These are phyloP conservation scores for Chrysoporthe cubensis DNA, from an alignment of 2,329 filamentous ascomycete genomes.

Conservation along the genomic window DNA sequence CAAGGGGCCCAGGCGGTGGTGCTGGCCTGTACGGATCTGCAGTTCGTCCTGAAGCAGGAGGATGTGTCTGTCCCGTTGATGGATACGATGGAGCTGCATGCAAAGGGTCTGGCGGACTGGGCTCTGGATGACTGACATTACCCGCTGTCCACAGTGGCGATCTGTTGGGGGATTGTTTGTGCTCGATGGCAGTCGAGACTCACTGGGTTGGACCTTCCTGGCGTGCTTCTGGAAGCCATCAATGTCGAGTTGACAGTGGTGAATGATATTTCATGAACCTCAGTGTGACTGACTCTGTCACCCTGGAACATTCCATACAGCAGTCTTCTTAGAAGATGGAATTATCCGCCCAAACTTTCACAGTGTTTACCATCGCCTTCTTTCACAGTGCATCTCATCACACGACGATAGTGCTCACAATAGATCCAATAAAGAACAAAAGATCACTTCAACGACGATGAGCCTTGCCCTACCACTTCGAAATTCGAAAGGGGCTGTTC, in stretches of 20 bases:
- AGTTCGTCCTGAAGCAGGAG: conserved; percentile 28
- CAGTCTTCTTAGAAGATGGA: no score
- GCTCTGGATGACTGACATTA: conserved; percentile 3
- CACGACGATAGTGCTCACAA: not conserved
- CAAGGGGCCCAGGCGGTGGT: conserved; percentile 29
- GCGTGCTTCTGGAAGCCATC: not conserved
- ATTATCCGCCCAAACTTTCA: no score
- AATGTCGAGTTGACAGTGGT: not conserved
- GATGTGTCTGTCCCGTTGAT: conserved; percentile 25
- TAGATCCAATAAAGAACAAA: no score
- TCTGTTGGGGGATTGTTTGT: not conserved
- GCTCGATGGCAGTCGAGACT: not conserved
- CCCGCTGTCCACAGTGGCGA: not conserved
- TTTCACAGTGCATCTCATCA: not conserved
- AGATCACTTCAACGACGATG: no score
- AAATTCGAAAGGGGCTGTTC: not conserved
- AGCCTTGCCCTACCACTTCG: no score
- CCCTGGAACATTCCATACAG: not conserved
- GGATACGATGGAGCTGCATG: conserved; percentile 31
- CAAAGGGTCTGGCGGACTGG: conserved; percentile 28
- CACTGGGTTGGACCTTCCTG: not conserved
- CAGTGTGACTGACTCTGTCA: not conserved
- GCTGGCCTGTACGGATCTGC: conserved; percentile 30
- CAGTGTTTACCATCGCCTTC: not conserved
- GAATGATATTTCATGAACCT: not conserved